Percentiles rank a stretch among this genome's conserved stretches.
Conservation (phyloP, 1,284 basidiomycete species). For the Ceratobasidium sp. region DNA sequence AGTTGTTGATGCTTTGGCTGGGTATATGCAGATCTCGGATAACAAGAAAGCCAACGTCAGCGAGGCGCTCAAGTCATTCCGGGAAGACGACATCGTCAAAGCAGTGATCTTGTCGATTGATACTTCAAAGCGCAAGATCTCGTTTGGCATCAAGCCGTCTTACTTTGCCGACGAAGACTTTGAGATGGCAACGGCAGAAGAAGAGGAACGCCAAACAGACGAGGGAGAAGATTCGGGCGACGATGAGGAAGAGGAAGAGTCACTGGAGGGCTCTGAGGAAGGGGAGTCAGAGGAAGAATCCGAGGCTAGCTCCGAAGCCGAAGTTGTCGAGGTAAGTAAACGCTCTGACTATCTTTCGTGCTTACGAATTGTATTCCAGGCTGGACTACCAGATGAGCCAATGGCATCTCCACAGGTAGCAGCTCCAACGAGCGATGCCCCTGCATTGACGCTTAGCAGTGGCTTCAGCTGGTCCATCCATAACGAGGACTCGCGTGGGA, state of each 20-base stretch:
- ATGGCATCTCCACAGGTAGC: constrained; percentile 45
- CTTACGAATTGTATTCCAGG: not conserved
- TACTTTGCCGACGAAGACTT: constrained; percentile 67
- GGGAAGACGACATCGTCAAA: constrained; percentile 86
- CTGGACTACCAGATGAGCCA: constrained; percentile 44
- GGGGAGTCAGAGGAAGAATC: constrained; percentile 45
- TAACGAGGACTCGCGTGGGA: constrained; percentile 33
- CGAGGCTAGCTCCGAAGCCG: constrained; percentile 45
- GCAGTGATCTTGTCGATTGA: constrained; percentile 80
- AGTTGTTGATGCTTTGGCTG: constrained; percentile 42
- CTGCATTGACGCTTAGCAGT: constrained; percentile 53
- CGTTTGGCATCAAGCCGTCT: constrained; percentile 89
- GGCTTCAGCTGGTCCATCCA: constrained; percentile 60
- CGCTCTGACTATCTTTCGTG: not conserved
- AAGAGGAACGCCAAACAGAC: constrained; percentile 44
- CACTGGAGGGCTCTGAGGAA: constrained; percentile 45
- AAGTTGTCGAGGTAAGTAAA: constrained; percentile 32
- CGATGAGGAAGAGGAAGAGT: constrained; percentile 48
- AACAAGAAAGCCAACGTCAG: constrained; percentile 79
- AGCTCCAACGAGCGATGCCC: constrained; percentile 41
- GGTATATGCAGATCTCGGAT: constrained; percentile 72
- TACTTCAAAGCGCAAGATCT: constrained; percentile 76
- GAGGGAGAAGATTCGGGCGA: constrained; percentile 44
- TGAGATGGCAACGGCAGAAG: constrained; percentile 51
- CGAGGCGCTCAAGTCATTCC: constrained; percentile 82